These are phyloP conservation scores for Stemphylium lycopersici DNA, from an alignment of 2,329 filamentous ascomycete genomes.

Conservation along the genomic window DNA sequence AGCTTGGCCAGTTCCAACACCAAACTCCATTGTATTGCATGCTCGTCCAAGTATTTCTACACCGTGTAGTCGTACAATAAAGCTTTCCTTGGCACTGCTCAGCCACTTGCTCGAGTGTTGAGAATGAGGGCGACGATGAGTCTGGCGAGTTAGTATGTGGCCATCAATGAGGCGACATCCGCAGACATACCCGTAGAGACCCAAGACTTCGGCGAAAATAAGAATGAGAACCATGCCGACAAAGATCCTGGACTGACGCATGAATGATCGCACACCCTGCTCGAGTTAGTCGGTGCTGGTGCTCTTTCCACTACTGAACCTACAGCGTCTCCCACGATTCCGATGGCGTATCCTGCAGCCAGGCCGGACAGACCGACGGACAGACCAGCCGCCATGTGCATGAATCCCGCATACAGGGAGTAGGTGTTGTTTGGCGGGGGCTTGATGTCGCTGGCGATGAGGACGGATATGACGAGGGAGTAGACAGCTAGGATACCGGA, in stretches of 20 bases:
- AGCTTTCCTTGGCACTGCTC: constrained; percentile 15
- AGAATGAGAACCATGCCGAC: constrained; percentile 98
- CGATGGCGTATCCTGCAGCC: constrained; percentile 70
- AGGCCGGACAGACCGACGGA: constrained; percentile 65
- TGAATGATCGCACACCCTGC: constrained; percentile 85
- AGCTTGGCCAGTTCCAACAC: constrained; percentile 1
- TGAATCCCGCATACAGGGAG: constrained; percentile 88
- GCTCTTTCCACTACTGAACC: constrained; percentile 30
- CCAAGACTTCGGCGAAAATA: constrained; percentile 97
- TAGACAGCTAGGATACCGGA: constrained; percentile 99
- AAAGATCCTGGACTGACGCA: constrained; percentile 94
- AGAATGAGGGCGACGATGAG: constrained; percentile 92
- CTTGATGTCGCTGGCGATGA: constrained; percentile 88
- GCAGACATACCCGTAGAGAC: constrained; percentile 83
- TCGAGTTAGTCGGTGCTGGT: constrained; percentile 20
- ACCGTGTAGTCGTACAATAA: constrained; percentile 40
- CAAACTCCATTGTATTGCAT: constrained; percentile 34
- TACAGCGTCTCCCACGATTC: constrained; percentile 89
- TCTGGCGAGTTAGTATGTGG: constrained; percentile 54
- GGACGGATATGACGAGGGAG: constrained; percentile 92
- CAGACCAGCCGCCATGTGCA: constrained; percentile 90
- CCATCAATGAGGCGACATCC: not conserved
- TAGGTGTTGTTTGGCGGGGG: constrained; percentile 72
- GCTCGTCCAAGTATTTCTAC: constrained; percentile 28
- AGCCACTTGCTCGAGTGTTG: constrained; percentile 80